phyloP scores from a whole-genome alignment of 257 asterid species.

The Primulina huaijiensis region DNA sequence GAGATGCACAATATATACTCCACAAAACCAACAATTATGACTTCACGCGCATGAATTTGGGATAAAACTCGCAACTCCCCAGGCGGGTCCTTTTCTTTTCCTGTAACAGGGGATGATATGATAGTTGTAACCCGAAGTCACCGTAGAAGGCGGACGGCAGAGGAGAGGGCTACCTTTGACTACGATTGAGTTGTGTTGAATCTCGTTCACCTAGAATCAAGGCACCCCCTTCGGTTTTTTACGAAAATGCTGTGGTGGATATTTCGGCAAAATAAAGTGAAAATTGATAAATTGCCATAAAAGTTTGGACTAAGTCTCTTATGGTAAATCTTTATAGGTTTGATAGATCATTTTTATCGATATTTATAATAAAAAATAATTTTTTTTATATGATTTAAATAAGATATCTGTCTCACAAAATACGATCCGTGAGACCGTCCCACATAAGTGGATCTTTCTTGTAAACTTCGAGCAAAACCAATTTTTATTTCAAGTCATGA shows the following conservation, averaged over 20 bases:
- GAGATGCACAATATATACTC: not conserved
- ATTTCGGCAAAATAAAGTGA: not conserved
- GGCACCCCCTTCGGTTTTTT: not conserved
- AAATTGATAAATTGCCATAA: no score
- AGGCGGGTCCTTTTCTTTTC: not conserved
- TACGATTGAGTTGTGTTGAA: not conserved
- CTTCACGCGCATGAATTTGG: not conserved
- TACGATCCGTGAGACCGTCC: no score
- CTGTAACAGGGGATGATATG: not conserved
- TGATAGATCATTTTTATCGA: no score
- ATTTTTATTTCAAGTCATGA: no score
- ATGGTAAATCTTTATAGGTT: no score
- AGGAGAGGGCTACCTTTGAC: not conserved
- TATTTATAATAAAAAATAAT: no score
- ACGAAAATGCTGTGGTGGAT: not conserved
- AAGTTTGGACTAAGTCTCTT: no score
- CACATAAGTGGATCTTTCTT: no score
- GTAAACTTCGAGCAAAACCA: no score
- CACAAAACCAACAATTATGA: slow-evolving; percentile 11
- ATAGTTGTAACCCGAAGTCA: not conserved
- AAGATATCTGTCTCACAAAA: no score
- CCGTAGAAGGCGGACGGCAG: not conserved
- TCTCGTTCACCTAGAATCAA: not conserved
- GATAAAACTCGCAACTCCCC: not conserved
- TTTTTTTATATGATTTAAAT: no score